Base-by-base conservation (phyloP, 768 basidiomycete genomes). In the Kwoniella sp. region DNA sequence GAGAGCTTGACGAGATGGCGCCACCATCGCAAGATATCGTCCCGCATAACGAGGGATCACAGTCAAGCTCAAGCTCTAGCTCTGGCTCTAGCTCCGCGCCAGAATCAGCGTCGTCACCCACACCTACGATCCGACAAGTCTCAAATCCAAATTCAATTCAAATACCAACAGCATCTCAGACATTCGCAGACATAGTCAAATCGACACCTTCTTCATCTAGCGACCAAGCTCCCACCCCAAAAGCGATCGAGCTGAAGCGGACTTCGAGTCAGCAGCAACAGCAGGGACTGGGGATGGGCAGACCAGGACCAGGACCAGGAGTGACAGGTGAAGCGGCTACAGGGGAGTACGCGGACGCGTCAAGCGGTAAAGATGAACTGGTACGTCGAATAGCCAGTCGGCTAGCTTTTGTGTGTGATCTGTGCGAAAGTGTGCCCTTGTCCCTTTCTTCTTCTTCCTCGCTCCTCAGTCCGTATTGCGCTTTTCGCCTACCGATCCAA, bases 21-120 rank as follows among this genome's bases (percentile, higher is more conserved):
- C 48, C 58, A 50, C 58, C 48, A 60, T 48, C 58, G 17, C 23
- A 58, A 38, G 28, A 22, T 9, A 47, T 26, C 31, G 12, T 30
- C 22, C 17, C 41, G 34, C 28, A 52, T 34, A 25, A 51, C 34
- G 41, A 22, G 52, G 30, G n/a, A 28, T 17, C 26, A 53, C 31
- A 55, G 11, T 37, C 62, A 15, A 25, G 57, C 23, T 64, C 63
- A 52, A 54, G 50, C 41, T 45, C 41, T 11, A 45, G 41, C 20
- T 45, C 34, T 5, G 34, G 7, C 13, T 13, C 41, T 45, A 17
- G 41, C 3, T 9, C 38, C 38, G 15, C 3, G 4, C 50, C 50
- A 23, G 37, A 58, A 30, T 59, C 63, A 54, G 50, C 61, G 7
- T 68, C 73, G 9, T 74, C 73, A 9, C 70, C 73, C 13, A 69